phyloP scores from a whole-genome alignment of 768 basidiomycete species.

The Guyanaporus albipodus region DNA sequence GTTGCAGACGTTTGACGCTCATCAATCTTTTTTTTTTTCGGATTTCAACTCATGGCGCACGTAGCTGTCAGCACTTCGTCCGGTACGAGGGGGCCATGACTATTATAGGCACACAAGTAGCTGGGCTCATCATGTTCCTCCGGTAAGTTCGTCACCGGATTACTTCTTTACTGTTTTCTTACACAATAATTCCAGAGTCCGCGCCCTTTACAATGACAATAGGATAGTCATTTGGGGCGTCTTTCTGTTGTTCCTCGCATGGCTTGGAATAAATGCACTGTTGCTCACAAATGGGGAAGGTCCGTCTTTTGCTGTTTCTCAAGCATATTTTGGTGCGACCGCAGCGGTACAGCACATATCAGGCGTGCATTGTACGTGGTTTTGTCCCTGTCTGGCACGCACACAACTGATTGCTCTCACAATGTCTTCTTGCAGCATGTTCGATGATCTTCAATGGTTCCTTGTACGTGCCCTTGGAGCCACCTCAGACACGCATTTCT shows the following conservation, averaged over 20 bases:
- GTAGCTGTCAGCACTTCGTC: constrained; percentile 46
- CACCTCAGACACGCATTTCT: not conserved
- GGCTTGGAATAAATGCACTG: constrained; percentile 50
- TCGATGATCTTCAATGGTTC: constrained; percentile 35
- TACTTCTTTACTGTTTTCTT: not conserved
- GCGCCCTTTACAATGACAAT: constrained; percentile 13
- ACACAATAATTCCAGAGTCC: constrained; percentile 7
- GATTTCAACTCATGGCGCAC: not conserved
- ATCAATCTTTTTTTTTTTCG: not conserved
- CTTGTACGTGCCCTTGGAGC: constrained; percentile 16
- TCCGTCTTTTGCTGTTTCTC: constrained; percentile 28
- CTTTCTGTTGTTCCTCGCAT: constrained; percentile 36
- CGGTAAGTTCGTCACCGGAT: constrained; percentile 28
- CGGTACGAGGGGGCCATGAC: constrained; percentile 49
- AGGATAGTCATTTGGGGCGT: constrained; percentile 9
- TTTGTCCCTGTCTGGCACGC: constrained; percentile 14
- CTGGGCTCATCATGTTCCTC: constrained; percentile 42
- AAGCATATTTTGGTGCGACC: constrained; percentile 1
- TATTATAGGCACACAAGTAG: constrained; percentile 36
- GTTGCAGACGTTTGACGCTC: constrained; percentile 11
- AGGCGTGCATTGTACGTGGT: constrained; percentile 9
- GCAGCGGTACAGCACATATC: constrained; percentile 11
- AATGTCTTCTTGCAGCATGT: constrained; percentile 31
- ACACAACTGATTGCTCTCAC: constrained; percentile 25
- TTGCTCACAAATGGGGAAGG: constrained; percentile 49